These are phyloP conservation scores for Chaetomium strumarium DNA, from an alignment of 2,329 filamentous ascomycete genomes.

Conservation along the genomic window DNA sequence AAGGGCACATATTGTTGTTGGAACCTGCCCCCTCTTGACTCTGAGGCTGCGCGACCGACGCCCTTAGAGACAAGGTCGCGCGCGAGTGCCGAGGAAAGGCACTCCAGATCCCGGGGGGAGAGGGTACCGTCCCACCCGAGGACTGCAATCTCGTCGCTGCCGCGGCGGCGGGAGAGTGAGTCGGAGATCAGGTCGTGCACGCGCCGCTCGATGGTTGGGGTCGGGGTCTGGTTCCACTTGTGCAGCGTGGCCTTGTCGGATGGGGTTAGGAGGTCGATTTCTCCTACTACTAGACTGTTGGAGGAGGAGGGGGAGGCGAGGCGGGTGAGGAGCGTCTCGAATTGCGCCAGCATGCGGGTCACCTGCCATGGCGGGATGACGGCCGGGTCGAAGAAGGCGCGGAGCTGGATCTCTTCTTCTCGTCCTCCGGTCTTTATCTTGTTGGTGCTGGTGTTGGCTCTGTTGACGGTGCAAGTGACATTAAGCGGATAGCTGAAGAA, in stretches of 20 bases:
- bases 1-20: too few relatives aligned
- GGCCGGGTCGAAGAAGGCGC: constrained; percentile 18
- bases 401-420: constrained; percentile 12
- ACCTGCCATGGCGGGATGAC: constrained; percentile 21
- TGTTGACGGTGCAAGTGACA: constrained; percentile 18
- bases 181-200: constrained; percentile 23
- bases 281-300: constrained; percentile 6
- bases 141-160: constrained; percentile 10
- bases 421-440: background rate
- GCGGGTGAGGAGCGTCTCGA: constrained; percentile 13
- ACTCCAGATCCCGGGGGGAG: constrained; percentile 20
- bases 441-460: too few relatives aligned
- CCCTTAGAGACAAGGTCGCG: constrained; percentile 15
- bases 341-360: constrained; percentile 18
- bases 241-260: constrained; percentile 16
- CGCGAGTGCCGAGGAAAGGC: constrained; percentile 18
- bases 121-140: constrained; percentile 24
- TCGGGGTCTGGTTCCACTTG: constrained; percentile 20
- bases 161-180: constrained; percentile 5
- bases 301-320: constrained; percentile 1
- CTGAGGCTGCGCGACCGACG: too few relatives aligned
- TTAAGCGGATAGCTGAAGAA: constrained; percentile 25
- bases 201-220: constrained; percentile 15
- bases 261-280: constrained; percentile 13
- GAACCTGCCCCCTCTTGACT: constrained; percentile 14